Conservation (phyloP, 2,329 filamentous ascomycete genomes). For the Aschersonia sp. region DNA sequence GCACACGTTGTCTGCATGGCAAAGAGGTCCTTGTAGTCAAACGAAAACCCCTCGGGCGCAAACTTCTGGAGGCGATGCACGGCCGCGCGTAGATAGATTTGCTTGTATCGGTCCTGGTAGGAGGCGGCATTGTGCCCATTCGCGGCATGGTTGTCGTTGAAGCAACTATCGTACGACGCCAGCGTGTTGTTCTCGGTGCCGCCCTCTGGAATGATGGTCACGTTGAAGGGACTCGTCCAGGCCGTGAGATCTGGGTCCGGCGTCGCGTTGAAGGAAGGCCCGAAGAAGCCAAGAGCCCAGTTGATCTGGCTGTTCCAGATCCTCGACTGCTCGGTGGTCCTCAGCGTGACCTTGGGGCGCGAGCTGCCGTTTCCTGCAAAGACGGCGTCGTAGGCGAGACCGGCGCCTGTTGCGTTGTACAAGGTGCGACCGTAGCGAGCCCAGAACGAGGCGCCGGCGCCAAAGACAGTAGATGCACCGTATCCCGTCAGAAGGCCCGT, state of each 20-base stretch:
- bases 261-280: conserved; percentile 24
- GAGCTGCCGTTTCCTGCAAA: conserved; percentile 26
- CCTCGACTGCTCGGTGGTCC: conserved; percentile 37
- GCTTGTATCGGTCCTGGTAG: conserved; percentile 27
- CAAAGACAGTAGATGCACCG: conserved; percentile 34
- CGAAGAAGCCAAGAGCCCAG: conserved; percentile 38
- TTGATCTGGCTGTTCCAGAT: conserved; percentile 39
- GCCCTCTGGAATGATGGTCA: conserved; percentile 51
- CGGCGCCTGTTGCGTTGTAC: conserved; percentile 31
- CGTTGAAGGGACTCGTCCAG: conserved; percentile 27
- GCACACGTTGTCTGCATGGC: conserved; percentile 37
- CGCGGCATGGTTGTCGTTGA: conserved; percentile 20
- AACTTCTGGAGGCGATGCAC: conserved; percentile 29
- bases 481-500: conserved; percentile 28
- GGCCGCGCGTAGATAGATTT: conserved; percentile 28
- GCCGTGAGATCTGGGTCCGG: conserved; percentile 22
- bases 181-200: conserved; percentile 59
- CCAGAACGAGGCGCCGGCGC: conserved; percentile 35
- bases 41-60: conserved; percentile 29
- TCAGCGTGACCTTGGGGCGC: conserved; percentile 31
- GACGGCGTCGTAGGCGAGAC: conserved; percentile 30
- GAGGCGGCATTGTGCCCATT: conserved; percentile 22
- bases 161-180: conserved; percentile 21
- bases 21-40: conserved; percentile 35
- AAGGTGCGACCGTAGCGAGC: conserved; percentile 37